These are phyloP conservation scores for Xylariaceae sp. DNA, from an alignment of 2,329 filamentous ascomycete genomes.

Conservation along the genomic window DNA sequence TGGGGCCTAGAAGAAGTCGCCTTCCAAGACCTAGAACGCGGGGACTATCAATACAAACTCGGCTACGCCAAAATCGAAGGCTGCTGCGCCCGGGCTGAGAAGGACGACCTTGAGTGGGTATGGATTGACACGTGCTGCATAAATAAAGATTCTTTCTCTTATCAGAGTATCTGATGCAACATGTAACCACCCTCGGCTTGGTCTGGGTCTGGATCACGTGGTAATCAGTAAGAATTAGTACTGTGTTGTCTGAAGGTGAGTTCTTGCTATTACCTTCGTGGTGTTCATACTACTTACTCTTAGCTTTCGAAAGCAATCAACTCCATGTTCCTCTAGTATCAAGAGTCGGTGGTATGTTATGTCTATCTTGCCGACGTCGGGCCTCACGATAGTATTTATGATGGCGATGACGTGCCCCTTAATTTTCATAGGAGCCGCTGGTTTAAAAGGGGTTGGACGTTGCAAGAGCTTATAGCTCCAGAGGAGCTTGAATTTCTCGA, in stretches of 20 bases:
- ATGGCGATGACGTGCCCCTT: neutral
- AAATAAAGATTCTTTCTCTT: no score
- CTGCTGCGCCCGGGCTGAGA: neutral
- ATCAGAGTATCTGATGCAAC: no score
- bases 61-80: neutral
- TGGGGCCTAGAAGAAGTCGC: conserved; percentile 1
- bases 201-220: no score
- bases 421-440: neutral
- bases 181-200: no score
- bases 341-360: neutral
- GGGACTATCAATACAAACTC: neutral
- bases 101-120: neutral
- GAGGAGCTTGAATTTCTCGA: neutral
- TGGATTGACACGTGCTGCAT: conserved; percentile 8
- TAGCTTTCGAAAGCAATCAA: conserved; percentile 1
- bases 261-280: no score
- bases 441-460: neutral
- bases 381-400: neutral
- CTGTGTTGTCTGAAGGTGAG: no score
- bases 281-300: neutral
- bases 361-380: neutral
- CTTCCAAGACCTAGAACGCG: neutral
- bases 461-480: conserved; percentile 1
- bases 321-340: conserved; percentile 2
- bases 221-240: no score